These are phyloP conservation scores for Candida ponderosae DNA, from an alignment of 805 yeast species.

Conservation along the genomic window DNA sequence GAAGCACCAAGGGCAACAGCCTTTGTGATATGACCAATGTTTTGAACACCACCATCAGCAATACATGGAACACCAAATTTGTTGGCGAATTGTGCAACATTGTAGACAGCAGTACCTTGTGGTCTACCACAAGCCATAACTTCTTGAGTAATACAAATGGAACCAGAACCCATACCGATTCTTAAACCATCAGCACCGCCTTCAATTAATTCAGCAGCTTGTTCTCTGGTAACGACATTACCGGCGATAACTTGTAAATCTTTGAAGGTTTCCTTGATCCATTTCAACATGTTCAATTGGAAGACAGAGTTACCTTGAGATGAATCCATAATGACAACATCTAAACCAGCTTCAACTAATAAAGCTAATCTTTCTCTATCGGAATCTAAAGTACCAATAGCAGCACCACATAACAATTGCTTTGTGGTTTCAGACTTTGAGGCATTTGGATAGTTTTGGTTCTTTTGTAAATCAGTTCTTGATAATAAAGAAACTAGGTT, in stretches of 20 bases:
- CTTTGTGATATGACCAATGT: conserved; percentile 97
- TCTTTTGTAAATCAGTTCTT: conserved; percentile 95
- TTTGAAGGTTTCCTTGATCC: conserved; percentile 78
- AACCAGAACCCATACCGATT: conserved; percentile 99
- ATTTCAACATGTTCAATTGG: conserved; percentile 90
- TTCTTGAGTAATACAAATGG: conserved; percentile 98
- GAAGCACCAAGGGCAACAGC: conserved; percentile 97
- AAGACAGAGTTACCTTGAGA: conserved; percentile 95
- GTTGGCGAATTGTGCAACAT: conserved; percentile 88
- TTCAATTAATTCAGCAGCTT: conserved; percentile 88
- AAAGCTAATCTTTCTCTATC: conserved; percentile 79
- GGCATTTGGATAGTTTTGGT: conserved; percentile 87
- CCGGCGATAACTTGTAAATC: conserved; percentile 90
- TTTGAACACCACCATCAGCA: conserved; percentile 99
- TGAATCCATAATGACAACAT: conserved; percentile 91
- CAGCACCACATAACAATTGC: conserved; percentile 98
- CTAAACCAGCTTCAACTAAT: conserved; percentile 93
- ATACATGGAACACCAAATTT: conserved; percentile 97
- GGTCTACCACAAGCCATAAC: conserved; percentile 99
- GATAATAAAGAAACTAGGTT: conserved; percentile 83
- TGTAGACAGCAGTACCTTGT: conserved; percentile 97
- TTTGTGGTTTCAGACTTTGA: conserved; percentile 89
- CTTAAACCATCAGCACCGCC: conserved; percentile 98
- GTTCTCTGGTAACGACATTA: conserved; percentile 98
- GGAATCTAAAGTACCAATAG: conserved; percentile 88